Conservation (phyloP, 257 asterid genomes). For the Solanum okadae region DNA sequence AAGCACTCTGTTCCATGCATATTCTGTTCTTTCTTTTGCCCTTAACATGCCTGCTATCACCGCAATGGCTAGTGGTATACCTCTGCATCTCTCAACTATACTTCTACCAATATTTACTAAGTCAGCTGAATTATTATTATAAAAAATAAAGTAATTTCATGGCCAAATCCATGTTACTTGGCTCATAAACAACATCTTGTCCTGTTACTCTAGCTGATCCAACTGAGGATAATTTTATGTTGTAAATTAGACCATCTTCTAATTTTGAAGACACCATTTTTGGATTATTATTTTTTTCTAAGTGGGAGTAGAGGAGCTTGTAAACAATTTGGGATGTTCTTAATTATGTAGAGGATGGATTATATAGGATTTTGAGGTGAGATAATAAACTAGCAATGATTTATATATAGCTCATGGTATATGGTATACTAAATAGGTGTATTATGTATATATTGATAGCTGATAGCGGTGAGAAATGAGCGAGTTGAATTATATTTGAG, state of each 20-base stretch:
- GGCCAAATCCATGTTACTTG: constrained; percentile 58
- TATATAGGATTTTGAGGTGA: neutral
- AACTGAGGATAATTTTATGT: constrained; percentile 54
- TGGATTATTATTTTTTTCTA: no score
- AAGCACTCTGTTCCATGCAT: no score
- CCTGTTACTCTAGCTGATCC: constrained; percentile 64
- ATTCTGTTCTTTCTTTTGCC: no score
- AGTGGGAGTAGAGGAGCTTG: neutral
- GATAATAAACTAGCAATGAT: neutral
- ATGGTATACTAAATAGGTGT: neutral
- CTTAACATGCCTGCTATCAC: no score
- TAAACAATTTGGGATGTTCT: neutral
- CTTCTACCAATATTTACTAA: no score
- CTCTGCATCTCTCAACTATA: no score
- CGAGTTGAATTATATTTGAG: no score
- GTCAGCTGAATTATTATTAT: no score
- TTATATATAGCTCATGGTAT: neutral
- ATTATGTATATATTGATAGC: neutral
- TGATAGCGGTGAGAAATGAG: no score
- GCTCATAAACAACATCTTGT: constrained; percentile 33
- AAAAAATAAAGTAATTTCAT: constrained; percentile 45
- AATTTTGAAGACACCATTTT: constrained; percentile 24
- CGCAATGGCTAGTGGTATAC: no score
- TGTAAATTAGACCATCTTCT: constrained; percentile 34
- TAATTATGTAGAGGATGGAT: neutral